A percentile compares a stretch with the other conserved stretches of the same genome.
Evolutionary conservation across 2,329 filamentous ascomycete genomes (phyloP).

Genomic region (Cytospora paraplurivora): DNA sequence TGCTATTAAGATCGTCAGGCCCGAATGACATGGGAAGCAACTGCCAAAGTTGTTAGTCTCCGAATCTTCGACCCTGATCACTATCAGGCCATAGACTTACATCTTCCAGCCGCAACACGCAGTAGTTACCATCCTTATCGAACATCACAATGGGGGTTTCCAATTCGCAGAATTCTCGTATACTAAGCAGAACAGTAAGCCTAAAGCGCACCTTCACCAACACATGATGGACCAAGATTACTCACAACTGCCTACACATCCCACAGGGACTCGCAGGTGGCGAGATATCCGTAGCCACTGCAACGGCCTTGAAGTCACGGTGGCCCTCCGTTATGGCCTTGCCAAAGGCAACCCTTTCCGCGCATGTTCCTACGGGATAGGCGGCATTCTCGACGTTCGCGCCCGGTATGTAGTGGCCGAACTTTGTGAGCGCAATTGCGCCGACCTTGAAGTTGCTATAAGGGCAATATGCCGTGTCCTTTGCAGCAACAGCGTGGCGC

Average conservation of each 20-base stretch:
- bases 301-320: slow-evolving; percentile 71
- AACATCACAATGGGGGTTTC: slow-evolving; percentile 87
- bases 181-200: slow-evolving; percentile 47
- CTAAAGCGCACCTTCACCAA: background rate
- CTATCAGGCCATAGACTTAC: slow-evolving; percentile 42
- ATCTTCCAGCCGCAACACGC: slow-evolving; percentile 70
- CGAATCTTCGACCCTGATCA: background rate
- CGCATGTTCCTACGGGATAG: slow-evolving; percentile 94
- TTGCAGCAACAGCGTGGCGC: slow-evolving; percentile 67
- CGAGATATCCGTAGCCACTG: slow-evolving; percentile 78
- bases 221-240: background rate
- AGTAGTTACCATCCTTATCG: slow-evolving; percentile 73
- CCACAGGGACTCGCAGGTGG: slow-evolving; percentile 80
- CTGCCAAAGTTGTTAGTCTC: slow-evolving; percentile 42
- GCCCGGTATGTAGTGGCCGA: slow-evolving; percentile 61
- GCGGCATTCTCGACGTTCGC: slow-evolving; percentile 93
- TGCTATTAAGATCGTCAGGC: slow-evolving; percentile 28
- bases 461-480: slow-evolving; percentile 82
- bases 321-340: slow-evolving; percentile 70
- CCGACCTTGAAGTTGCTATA: slow-evolving; percentile 94
- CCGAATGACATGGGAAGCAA: slow-evolving; percentile 54
- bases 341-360: slow-evolving; percentile 85
- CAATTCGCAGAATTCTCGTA: slow-evolving; percentile 74
- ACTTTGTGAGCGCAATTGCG: slow-evolving; percentile 67
- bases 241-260: slow-evolving; percentile 92